Evolutionary conservation across 2,329 filamentous ascomycete genomes (phyloP).

Genomic region (Aspergillus bombycis): DNA sequence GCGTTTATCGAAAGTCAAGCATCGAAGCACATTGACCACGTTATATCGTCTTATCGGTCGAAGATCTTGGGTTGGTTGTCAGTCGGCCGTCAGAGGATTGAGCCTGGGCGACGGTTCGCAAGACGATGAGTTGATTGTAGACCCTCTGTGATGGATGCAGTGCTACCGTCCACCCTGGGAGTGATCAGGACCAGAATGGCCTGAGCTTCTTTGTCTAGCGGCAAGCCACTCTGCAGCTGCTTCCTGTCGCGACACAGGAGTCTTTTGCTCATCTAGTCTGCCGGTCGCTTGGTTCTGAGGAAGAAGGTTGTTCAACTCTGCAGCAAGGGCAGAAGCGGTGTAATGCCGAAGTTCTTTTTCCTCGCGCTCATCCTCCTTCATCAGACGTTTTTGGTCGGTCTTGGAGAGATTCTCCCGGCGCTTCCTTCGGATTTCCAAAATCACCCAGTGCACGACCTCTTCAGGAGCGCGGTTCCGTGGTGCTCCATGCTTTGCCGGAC

Average conservation of each 20-base stretch:
- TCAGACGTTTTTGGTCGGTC: constrained; percentile 60
- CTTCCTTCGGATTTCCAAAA: constrained; percentile 85
- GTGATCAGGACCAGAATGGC: constrained; percentile 39
- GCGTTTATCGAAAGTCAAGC: constrained; percentile 11
- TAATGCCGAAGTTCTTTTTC: constrained; percentile 51
- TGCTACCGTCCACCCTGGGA: constrained; percentile 37
- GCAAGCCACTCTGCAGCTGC: constrained; percentile 38
- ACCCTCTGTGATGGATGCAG: not conserved
- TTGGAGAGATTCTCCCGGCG: constrained; percentile 84
- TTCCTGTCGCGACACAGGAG: constrained; percentile 41
- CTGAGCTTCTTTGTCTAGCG: constrained; percentile 31
- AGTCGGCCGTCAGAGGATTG: constrained; percentile 2
- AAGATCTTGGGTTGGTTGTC: constrained; percentile 11
- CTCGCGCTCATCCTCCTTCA: constrained; percentile 54
- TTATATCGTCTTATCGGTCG: constrained; percentile 16
- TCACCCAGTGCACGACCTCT: constrained; percentile 86
- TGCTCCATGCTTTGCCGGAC: constrained; percentile 60
- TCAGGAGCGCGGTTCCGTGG: constrained; percentile 81
- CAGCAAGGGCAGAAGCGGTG: constrained; percentile 49
- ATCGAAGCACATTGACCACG: constrained; percentile 16
- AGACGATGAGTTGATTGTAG: not conserved
- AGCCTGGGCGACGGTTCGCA: constrained; percentile 4
- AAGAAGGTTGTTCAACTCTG: constrained; percentile 48
- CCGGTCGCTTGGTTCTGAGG: constrained; percentile 30
- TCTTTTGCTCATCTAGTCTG: constrained; percentile 46